These are phyloP conservation scores for Sporobolus alterniflorus DNA, from an alignment of 202 grass and related monocot genomes.

Conservation along the genomic window DNA sequence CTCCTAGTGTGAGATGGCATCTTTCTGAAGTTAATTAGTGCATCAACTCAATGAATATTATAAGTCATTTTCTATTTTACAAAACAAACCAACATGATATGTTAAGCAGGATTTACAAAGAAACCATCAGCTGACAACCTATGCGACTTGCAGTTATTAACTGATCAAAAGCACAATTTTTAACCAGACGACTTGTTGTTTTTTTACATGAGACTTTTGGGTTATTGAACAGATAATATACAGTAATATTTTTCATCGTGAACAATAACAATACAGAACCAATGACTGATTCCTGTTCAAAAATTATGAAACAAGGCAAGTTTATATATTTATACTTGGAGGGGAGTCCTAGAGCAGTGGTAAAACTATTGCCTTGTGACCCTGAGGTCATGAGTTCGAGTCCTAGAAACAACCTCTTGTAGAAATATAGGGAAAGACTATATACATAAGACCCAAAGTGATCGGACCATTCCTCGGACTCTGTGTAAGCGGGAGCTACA, in stretches of 20 bases:
- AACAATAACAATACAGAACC: conserved; percentile 12
- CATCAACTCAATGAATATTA: neutral
- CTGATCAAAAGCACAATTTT: neutral
- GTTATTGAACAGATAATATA: neutral
- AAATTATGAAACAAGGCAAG: conserved; percentile 11
- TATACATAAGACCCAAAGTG: too few species aligned
- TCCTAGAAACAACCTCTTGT: too few species aligned
- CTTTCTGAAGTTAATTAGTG: neutral
- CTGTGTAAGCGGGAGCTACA: too few species aligned
- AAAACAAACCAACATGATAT: neutral
- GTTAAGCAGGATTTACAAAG: conserved; percentile 1
- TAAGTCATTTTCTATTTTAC: neutral
- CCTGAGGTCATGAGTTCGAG: too few species aligned
- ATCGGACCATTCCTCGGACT: too few species aligned
- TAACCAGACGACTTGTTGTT: neutral
- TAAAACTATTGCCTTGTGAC: too few species aligned
- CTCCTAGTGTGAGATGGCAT: neutral
- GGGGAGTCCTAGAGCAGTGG: too few species aligned
- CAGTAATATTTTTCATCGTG: neutral
- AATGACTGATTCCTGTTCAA: neutral
- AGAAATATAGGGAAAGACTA: too few species aligned
- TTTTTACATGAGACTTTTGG: neutral
- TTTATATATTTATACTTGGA: neutral
- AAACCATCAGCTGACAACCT: conserved; percentile 3
- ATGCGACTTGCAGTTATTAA: neutral